Percentiles rank a stretch among this genome's conserved stretches.
phyloP scores from a whole-genome alignment of 2,329 filamentous ascomycete genomes.

The Pseudogymnoascus sp. region DNA sequence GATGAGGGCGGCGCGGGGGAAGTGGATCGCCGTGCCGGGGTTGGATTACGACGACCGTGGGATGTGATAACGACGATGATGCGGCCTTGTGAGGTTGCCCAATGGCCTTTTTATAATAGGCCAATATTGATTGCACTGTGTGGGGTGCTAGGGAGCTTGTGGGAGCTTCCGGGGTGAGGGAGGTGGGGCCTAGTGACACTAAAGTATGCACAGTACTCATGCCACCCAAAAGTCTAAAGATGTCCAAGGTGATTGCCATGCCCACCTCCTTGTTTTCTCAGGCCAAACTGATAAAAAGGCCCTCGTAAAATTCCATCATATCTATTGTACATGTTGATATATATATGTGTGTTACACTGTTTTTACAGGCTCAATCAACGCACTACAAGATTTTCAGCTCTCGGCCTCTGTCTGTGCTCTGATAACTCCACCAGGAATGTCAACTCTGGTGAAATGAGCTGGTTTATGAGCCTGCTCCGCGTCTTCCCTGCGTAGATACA shows the following conservation, averaged over 20 bases:
- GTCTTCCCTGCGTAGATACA: conserved; percentile 1
- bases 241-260: background rate
- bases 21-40: background rate
- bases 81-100: background rate
- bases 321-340: background rate
- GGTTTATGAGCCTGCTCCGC: background rate
- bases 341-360: background rate
- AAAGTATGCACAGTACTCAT: background rate
- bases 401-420: conserved; percentile 14
- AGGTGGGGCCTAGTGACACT: background rate
- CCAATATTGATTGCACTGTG: background rate
- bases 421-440: conserved; percentile 12
- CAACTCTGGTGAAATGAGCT: conserved; percentile 1
- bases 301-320: background rate
- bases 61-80: background rate
- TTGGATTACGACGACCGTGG: background rate
- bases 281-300: background rate
- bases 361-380: background rate
- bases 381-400: background rate
- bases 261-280: background rate
- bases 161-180: background rate
- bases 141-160: background rate
- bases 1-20: background rate
- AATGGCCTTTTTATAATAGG: background rate
- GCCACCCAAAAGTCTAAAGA: background rate